phyloP scores from a whole-genome alignment of 768 basidiomycete species.

The Lentinula aciculospora region DNA sequence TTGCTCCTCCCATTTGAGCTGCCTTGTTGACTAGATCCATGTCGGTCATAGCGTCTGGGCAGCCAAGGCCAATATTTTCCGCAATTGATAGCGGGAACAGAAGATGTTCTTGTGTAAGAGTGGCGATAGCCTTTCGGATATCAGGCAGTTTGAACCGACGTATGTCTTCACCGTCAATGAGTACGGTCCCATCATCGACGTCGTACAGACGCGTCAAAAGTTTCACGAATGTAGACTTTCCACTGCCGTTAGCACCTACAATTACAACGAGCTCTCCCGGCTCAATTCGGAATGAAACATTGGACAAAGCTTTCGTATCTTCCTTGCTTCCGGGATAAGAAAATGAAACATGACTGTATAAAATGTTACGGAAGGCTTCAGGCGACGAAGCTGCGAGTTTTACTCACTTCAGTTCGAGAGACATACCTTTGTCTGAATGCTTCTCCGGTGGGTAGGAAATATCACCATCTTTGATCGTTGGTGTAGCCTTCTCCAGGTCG shows the following conservation, averaged over 20 bases:
- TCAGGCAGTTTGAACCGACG: constrained; percentile 29
- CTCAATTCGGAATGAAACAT: constrained; percentile 37
- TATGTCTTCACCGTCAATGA: constrained; percentile 37
- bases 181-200: constrained; percentile 33
- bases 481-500: background rate
- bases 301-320: constrained; percentile 25
- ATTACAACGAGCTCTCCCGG: constrained; percentile 47
- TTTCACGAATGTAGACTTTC: constrained; percentile 49
- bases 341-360: constrained; percentile 44
- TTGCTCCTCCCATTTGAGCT: constrained; percentile 23
- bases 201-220: constrained; percentile 46
- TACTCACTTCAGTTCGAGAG: background rate
- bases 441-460: background rate
- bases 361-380: background rate
- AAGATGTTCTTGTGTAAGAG: constrained; percentile 44
- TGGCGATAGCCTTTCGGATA: constrained; percentile 37
- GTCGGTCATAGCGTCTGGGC: constrained; percentile 12
- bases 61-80: constrained; percentile 34
- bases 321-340: constrained; percentile 41
- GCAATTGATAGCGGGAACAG: constrained; percentile 42
- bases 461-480: constrained; percentile 2
- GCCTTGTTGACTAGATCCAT: constrained; percentile 20
- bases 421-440: constrained; percentile 3
- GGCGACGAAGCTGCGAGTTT: background rate
- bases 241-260: constrained; percentile 54